A percentile compares a stretch with the other conserved stretches of the same genome.
Evolutionary conservation across 1,284 basidiomycete species (phyloP).

Genomic region (Sporisorium exsertum): DNA sequence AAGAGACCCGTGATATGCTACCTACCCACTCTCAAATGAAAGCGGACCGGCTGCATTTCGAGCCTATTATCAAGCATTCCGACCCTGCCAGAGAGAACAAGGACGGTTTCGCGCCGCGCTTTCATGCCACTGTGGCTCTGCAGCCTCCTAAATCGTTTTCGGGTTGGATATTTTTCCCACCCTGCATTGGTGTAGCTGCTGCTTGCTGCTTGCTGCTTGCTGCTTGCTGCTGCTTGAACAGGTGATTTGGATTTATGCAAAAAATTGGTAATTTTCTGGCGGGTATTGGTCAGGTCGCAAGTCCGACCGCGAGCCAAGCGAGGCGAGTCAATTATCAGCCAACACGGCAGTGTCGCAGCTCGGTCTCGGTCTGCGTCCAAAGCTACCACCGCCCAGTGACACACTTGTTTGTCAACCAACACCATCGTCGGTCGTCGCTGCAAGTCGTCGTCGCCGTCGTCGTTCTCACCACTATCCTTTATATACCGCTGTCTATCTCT

Average conservation of each 20-base stretch:
- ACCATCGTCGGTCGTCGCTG: not conserved
- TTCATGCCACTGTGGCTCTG: not conserved
- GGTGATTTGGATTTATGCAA: not conserved
- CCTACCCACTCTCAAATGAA: not conserved
- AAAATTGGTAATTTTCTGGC: not conserved
- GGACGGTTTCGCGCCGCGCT: slow-evolving; percentile 7
- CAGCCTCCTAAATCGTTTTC: not conserved
- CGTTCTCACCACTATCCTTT: not conserved
- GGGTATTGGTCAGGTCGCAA: not conserved
- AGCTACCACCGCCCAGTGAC: not conserved
- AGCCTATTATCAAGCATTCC: no score
- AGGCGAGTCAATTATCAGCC: not conserved
- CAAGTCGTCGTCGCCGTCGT: not conserved
- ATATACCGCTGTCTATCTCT: not conserved
- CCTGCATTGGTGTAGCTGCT: not conserved
- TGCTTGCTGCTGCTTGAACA: not conserved
- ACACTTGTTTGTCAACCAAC: not conserved
- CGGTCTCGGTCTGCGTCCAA: not conserved
- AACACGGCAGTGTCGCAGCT: not conserved
- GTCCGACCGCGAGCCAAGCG: not conserved
- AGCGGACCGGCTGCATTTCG: not conserved
- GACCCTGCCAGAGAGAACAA: not conserved
- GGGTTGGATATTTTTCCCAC: not conserved
- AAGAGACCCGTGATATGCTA: not conserved
- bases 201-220: not conserved